Evolutionary conservation across 371 early-diverging fungal genomes (phyloP), one percentile per base, ranked within the genome.

Genomic region (Mucor mucedo): DNA sequence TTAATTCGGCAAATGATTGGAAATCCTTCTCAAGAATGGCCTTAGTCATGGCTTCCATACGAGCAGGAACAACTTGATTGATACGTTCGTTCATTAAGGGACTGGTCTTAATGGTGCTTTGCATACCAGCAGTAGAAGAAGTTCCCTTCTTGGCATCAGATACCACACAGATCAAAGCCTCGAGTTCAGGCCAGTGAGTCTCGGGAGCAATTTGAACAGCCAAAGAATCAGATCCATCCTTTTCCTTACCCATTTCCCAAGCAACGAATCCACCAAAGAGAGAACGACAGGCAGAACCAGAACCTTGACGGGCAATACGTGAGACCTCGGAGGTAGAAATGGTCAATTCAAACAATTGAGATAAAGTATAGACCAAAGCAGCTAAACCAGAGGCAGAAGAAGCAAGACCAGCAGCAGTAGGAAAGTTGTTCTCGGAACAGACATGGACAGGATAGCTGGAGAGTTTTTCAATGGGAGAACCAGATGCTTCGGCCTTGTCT

Each of bases 321-420:
- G 96, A 95, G 40, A 98, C 70, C 48, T 95, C 91, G 33, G 91
- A 83, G 28, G 80, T 75, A 30, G 83, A 74, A 62, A 89, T 77
- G 8, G 86, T 82, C 61, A 93, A 79, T 54, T 90, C 83, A 70
- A 88, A 95, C 53, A 97, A 82, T 65, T 90, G 72, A 41, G 94
- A 83, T 55, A 99, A 73, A 0, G 95, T 92, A 61, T 84, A 92
- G 42, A 95, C 96, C 44, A 99, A 83, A 63, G 95, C 95, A 27
- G 99, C 97, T 56, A 94, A 93, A 4, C 99, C 99, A 11, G 96
- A 94, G 14, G 99, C 99, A 16, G 97, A 96, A 47, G 98, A 97
- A n/a, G 99, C 99, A 42, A 99, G 82, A n/a, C 99, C 99, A 7
- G 98, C 98, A 39, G 98, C 98, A 6, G 99, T 98, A 27, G 99